These are phyloP conservation scores for Phlebiopsis gigantea DNA, from an alignment of 768 basidiomycete genomes.

Conservation along the genomic window DNA sequence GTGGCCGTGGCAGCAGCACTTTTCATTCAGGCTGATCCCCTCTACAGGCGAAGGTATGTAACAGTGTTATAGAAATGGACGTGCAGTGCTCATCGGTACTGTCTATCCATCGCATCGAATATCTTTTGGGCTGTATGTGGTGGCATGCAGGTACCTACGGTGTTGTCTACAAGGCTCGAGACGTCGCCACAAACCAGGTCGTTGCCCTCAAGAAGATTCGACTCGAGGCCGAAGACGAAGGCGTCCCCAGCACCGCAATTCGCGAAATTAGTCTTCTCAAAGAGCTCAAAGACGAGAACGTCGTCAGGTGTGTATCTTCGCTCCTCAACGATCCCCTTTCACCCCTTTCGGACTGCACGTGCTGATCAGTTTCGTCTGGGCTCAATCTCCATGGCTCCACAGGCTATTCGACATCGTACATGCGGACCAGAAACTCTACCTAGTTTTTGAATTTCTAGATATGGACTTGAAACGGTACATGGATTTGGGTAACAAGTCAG, in stretches of 20 bases:
- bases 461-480: constrained; percentile 97
- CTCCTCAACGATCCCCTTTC: neutral
- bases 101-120: neutral
- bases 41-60: constrained; percentile 46
- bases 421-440: constrained; percentile 93
- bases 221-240: constrained; percentile 97
- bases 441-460: constrained; percentile 97
- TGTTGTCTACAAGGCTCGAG: constrained; percentile 96
- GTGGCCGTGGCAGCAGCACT: constrained; percentile 28
- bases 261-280: constrained; percentile 96
- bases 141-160: constrained; percentile 81
- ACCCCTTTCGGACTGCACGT: constrained; percentile 1
- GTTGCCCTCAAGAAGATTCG: constrained; percentile 99
- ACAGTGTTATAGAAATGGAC: neutral
- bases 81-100: neutral
- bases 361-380: constrained; percentile 1
- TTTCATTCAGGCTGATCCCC: neutral
- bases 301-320: constrained; percentile 65
- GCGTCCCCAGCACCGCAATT: constrained; percentile 96
- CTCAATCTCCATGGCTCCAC: constrained; percentile 3
- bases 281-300: constrained; percentile 93
- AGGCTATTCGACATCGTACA: constrained; percentile 97
- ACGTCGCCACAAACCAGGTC: constrained; percentile 69
- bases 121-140: neutral
- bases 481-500: constrained; percentile 73